Percentiles rank a stretch among this genome's conserved stretches.
Evolutionary conservation across 225 moss, liverwort and hornwort genomes (phyloP).

Genomic region (Thuidium tamariscinum): DNA sequence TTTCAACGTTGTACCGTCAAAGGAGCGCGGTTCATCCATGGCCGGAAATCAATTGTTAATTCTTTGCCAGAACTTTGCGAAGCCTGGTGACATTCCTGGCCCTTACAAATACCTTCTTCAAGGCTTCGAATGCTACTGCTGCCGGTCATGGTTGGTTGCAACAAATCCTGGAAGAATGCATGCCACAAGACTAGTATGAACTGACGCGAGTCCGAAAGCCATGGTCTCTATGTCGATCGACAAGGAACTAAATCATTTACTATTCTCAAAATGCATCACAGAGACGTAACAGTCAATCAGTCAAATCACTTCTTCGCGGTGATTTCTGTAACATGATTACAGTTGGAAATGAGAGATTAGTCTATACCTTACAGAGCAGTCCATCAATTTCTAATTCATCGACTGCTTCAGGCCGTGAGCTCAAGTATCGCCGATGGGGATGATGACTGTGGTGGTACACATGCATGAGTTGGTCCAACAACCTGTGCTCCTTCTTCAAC

Average conservation of each 20-base stretch:
- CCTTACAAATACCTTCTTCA: not conserved
- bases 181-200: not conserved
- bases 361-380: constrained; percentile 6
- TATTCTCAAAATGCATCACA: not conserved
- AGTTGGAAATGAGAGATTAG: not conserved
- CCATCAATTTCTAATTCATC: constrained; percentile 29
- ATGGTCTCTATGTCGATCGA: not conserved
- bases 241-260: not conserved
- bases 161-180: not conserved
- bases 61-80: not conserved
- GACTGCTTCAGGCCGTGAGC: constrained; percentile 40
- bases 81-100: not conserved
- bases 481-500: constrained; percentile 5
- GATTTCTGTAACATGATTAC: not conserved
- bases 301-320: not conserved
- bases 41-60: constrained; percentile 47
- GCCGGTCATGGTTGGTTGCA: not conserved
- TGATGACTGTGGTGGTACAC: constrained; percentile 66
- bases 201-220: not conserved
- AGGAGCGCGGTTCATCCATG: constrained; percentile 69
- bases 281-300: not conserved
- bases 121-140: not conserved
- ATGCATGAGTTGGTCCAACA: constrained; percentile 49
- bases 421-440: constrained; percentile 51
- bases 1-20: constrained; percentile 28